Base-by-base conservation (phyloP, 129 eudicot species). In the Silybum marianum region DNA sequence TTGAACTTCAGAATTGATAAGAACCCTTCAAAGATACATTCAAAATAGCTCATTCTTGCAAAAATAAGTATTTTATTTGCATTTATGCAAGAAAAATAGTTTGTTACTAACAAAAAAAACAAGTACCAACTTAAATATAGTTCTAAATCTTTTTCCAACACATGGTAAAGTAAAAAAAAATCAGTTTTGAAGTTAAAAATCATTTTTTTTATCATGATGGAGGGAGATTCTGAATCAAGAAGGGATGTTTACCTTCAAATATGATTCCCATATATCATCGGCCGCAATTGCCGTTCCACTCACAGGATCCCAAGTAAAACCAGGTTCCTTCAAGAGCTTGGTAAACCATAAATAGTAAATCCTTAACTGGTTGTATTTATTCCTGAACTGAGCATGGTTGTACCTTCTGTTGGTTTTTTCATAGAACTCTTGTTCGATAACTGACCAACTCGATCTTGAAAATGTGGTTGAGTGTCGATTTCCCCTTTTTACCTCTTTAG, bases 261-360 rank as follows among this genome's bases (percentile, higher is more conserved):
- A 79, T 22, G 83, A 73, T 79, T 78, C 87, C 87, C 83, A 84
- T 2, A 78, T 80, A 73, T 73, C 80, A 72, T 84, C 84, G 14
- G 19, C 23, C 14, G 87, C 83, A 32, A 73, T 39, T 51, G 73
- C 80, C 46, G 18, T 79, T 26, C 83, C 34, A 51, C 42, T 63
- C 60, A 32, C 58, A 78, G 87, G 76, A 63, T 84, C 80, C 87
- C 83, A 84, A 40, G 60, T 73, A 48, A 84, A 84, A 5, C 87
- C 87, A 44, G 84, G 84, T 74, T 78, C 80, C 40, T 69, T 73
- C 84, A 79, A 36, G 23, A 84, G 83, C 38, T 84, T 73, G 51
- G 75, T 30, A 34, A 84, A 78, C 54, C 38, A 74, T 16, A 72
- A 19, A 79, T 84, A 84, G 23, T 71, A 30, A 54, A 70, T 84